Evolutionary conservation across 2,329 filamentous ascomycete genomes (phyloP).

Genomic region (Ceratocystiopsis brevicomis): DNA sequence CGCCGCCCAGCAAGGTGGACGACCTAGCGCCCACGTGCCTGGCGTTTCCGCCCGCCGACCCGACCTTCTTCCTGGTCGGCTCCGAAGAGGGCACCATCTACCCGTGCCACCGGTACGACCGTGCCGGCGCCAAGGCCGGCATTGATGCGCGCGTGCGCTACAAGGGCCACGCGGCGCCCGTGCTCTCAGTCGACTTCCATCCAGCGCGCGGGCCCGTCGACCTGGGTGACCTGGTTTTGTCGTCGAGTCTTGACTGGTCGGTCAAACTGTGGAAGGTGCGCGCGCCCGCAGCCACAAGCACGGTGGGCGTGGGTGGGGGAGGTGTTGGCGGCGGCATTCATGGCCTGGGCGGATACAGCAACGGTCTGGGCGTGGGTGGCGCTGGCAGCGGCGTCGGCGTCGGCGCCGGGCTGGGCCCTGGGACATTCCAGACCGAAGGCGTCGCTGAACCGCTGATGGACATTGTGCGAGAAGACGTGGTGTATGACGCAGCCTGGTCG

Average conservation of each 20-base stretch:
- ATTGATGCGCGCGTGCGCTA: constrained; percentile 82
- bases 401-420: constrained; percentile 11
- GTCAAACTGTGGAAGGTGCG: constrained; percentile 94
- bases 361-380: too few relatives aligned
- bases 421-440: constrained; percentile 17
- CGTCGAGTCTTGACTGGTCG: constrained; percentile 88
- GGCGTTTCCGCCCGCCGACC: constrained; percentile 84
- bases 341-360: too few relatives aligned
- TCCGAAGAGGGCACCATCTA: constrained; percentile 95
- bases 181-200: constrained; percentile 94
- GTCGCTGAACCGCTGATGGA: constrained; percentile 61
- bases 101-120: constrained; percentile 91
- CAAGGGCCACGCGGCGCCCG: constrained; percentile 74
- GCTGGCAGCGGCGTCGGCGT: neutral
- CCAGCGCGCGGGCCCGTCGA: constrained; percentile 83
- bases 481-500: constrained; percentile 93
- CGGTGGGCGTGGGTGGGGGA: constrained; percentile 27
- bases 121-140: constrained; percentile 88
- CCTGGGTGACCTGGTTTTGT: constrained; percentile 80
- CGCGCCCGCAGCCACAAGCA: constrained; percentile 49
- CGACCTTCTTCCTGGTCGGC: constrained; percentile 92
- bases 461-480: constrained; percentile 83
- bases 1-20: constrained; percentile 74
- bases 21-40: constrained; percentile 89
- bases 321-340: constrained; percentile 3